Base-by-base conservation (phyloP, 1,139 yeast species). In the Eremothecium gossypii region DNA sequence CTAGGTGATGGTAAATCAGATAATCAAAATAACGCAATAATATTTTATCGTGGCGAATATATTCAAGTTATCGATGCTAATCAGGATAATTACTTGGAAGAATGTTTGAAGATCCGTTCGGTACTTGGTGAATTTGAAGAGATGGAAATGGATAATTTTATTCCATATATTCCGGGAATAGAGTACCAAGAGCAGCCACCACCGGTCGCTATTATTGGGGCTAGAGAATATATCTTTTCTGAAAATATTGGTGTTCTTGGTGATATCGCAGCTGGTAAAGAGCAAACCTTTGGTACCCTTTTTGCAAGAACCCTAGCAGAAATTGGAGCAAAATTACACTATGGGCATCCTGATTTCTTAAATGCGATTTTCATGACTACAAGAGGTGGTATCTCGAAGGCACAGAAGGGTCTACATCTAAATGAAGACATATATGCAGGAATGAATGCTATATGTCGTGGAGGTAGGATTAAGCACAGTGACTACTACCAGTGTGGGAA, bases 381-480 rank as follows among this genome's bases (percentile, higher is more conserved):
- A 0, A 66, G 96, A 59, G 96, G 96, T 3, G 96, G 96, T 0
- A 73, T 86, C 0, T 85, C 95, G 0, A 86, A 86, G 54, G 95
- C 95, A 0, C 96, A 86, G 58, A 79, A 76, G 49, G 91, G 95
- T 0, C 67, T 86, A 29, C 95, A 86, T 61, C 67, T 86, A 50
- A 86, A 86, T 60, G 96, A 86, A 55, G 96, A 86, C 58, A 86
- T 86, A 13, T 86, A 83, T 62, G 95, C 96, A 6, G 96, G 96
- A 1, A 86, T 86, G 79, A 83, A 71, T 52, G 94, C 93, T 0
- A 59, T 81, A 28, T 66, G 81, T 48, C 69, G 96, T 43, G 95
- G 95, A 1, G 96, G 95, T 0, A 66, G 84, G 45, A 86, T 86
- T 41, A 84, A 84, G 55, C 95, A 86, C 57, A 79, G 91, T 57